These are phyloP conservation scores for Podospora tetraspora DNA, from an alignment of 495 filamentous ascomycete species.

Conservation along the genomic window DNA sequence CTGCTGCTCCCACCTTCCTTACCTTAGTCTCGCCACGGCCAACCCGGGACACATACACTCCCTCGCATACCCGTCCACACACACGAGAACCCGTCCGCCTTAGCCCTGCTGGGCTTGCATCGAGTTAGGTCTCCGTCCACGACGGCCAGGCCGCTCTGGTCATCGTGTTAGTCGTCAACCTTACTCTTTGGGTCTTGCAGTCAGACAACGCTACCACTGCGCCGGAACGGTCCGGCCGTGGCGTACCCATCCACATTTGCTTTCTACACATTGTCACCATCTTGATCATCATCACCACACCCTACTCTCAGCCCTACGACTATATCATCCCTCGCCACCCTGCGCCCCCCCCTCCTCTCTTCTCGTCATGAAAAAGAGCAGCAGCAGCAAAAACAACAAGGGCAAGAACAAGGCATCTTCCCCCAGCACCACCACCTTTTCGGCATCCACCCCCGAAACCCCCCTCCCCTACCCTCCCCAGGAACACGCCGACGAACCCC, in stretches of 20 bases:
- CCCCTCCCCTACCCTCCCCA: conserved; percentile 1
- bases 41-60: conserved; percentile 12
- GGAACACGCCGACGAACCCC: neutral
- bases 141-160: conserved; percentile 14
- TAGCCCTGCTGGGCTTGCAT: conserved; percentile 9
- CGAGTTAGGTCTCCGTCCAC: conserved; percentile 11
- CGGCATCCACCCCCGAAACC: neutral
- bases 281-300: neutral
- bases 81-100: neutral
- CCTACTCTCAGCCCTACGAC: neutral
- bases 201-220: neutral
- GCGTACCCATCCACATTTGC: neutral
- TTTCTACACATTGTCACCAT: conserved; percentile 10
- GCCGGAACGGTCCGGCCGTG: neutral
- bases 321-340: neutral
- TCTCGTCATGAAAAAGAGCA: conserved; percentile 25
- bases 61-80: conserved; percentile 11
- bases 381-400: conserved; percentile 4
- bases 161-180: conserved; percentile 3
- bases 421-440: conserved; percentile 5
- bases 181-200: neutral
- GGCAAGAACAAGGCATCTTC: conserved; percentile 6
- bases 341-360: neutral
- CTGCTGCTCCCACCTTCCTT: neutral
- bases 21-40: conserved; percentile 8